Evolutionary conservation across 352 stramenopile species (phyloP).

Genomic region (Phytopythium mirpurense): DNA sequence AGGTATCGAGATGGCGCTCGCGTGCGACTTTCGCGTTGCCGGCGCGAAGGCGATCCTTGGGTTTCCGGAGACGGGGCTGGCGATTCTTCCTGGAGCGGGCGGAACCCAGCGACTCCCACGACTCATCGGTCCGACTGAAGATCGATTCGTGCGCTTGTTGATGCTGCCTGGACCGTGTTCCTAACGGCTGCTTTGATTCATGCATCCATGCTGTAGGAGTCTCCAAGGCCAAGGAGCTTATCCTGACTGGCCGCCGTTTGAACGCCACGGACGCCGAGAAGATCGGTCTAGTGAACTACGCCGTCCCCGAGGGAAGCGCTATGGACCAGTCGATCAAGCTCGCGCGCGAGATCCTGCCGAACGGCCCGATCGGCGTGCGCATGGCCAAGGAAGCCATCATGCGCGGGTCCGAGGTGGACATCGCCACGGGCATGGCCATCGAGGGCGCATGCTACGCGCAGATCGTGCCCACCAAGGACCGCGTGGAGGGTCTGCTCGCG

Average conservation of each 20-base stretch:
- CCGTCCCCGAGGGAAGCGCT: slow-evolving; percentile 62
- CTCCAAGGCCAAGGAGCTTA: slow-evolving; percentile 92
- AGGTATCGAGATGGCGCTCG: slow-evolving; percentile 89
- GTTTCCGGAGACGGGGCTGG: slow-evolving; percentile 89
- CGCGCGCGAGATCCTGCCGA: slow-evolving; percentile 87
- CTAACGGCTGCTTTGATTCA: neutral
- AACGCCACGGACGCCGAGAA: slow-evolving; percentile 63
- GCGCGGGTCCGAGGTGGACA: slow-evolving; percentile 81
- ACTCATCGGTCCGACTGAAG: slow-evolving; percentile 61
- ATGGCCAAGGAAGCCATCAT: slow-evolving; percentile 90
- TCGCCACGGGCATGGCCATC: slow-evolving; percentile 85
- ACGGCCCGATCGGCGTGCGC: slow-evolving; percentile 89
- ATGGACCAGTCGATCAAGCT: slow-evolving; percentile 76
- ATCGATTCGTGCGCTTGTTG: no score
- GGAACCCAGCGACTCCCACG: slow-evolving; percentile 91
- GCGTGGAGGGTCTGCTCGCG: slow-evolving; percentile 88
- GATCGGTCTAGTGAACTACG: slow-evolving; percentile 88
- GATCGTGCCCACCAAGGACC: slow-evolving; percentile 89
- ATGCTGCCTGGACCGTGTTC: no score
- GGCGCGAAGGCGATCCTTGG: slow-evolving; percentile 84
- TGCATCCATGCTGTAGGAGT: slow-evolving; percentile 26
- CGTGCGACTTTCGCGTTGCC: slow-evolving; percentile 90
- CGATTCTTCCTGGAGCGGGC: slow-evolving; percentile 91
- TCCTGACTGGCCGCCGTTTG: slow-evolving; percentile 90
- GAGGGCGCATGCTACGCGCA: slow-evolving; percentile 90